Conservation (phyloP, 768 basidiomycete species). For the Lactarius evosmus region DNA sequence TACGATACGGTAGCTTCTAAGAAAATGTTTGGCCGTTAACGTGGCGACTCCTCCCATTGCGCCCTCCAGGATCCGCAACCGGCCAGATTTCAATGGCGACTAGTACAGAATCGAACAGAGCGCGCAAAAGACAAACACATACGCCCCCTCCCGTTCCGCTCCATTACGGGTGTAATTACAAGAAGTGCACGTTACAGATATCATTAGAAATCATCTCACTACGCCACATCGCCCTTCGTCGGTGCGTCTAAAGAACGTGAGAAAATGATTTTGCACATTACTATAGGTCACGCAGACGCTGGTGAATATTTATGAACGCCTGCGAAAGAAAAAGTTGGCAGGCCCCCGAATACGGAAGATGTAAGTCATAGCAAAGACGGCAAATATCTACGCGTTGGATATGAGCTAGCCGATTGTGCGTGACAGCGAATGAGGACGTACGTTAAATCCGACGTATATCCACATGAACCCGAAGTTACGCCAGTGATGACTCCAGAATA, state of each 20-base stretch:
- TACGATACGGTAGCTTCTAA: too few species aligned
- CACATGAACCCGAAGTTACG: conserved; percentile 47
- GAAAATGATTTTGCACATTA: neutral
- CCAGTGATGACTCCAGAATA: conserved; percentile 52
- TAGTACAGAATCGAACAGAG: too few species aligned
- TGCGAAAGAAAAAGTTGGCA: conserved; percentile 27
- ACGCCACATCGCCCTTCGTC: neutral
- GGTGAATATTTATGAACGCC: neutral
- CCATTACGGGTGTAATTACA: neutral
- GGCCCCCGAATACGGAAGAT: conserved; percentile 45
- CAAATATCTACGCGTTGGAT: conserved; percentile 38
- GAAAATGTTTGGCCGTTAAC: too few species aligned
- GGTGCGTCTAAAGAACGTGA: neutral
- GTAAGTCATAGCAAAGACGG: conserved; percentile 52
- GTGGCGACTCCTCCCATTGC: too few species aligned
- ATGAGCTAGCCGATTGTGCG: neutral
- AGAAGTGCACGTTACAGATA: neutral
- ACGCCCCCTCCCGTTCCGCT: too few species aligned
- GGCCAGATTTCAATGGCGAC: neutral
- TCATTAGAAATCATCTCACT: neutral
- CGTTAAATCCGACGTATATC: conserved; percentile 44
- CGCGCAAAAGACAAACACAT: neutral
- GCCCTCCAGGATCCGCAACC: too few species aligned
- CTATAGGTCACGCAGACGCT: too few species aligned
- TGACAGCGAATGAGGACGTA: conserved; percentile 32